Conservation (phyloP, 805 yeast species). For the Wickerhamiella kurtzmanii region DNA sequence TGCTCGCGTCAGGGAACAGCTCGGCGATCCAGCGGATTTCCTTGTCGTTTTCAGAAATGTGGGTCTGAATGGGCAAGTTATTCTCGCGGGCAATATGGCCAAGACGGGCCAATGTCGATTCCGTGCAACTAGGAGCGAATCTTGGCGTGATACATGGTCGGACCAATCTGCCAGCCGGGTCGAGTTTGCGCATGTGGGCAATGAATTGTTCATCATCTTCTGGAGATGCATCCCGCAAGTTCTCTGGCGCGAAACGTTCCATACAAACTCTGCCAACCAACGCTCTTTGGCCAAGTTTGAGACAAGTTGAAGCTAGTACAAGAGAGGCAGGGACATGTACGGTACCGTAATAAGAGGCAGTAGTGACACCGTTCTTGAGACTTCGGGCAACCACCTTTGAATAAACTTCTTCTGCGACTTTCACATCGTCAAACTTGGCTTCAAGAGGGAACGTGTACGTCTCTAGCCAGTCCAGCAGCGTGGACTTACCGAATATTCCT, state of each 20-base stretch:
- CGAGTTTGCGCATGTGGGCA: constrained; percentile 39
- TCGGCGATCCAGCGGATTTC: constrained; percentile 65
- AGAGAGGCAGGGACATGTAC: constrained; percentile 67
- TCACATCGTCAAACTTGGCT: constrained; percentile 42
- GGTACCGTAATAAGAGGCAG: constrained; percentile 85
- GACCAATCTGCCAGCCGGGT: constrained; percentile 40
- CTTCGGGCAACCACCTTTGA: constrained; percentile 55
- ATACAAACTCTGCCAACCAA: constrained; percentile 88
- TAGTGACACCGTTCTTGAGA: constrained; percentile 71
- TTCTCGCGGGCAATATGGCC: constrained; percentile 40
- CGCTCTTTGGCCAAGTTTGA: constrained; percentile 67
- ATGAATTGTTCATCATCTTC: constrained; percentile 44
- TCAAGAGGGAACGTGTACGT: constrained; percentile 86
- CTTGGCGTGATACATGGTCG: constrained; percentile 81
- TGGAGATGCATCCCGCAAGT: constrained; percentile 32
- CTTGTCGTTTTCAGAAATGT: constrained; percentile 63
- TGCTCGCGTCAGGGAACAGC: constrained; percentile 55
- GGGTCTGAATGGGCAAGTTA: constrained; percentile 70
- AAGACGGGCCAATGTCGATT: constrained; percentile 45
- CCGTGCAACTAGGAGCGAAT: constrained; percentile 79
- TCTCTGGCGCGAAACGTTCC: constrained; percentile 67
- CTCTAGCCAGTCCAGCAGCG: constrained; percentile 78
- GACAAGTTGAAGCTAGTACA: constrained; percentile 58
- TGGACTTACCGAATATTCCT: constrained; percentile 74
- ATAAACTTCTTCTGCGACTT: constrained; percentile 50